Conservation (phyloP, 495 filamentous ascomycete species). For the Talaromyces proteolyticus region DNA sequence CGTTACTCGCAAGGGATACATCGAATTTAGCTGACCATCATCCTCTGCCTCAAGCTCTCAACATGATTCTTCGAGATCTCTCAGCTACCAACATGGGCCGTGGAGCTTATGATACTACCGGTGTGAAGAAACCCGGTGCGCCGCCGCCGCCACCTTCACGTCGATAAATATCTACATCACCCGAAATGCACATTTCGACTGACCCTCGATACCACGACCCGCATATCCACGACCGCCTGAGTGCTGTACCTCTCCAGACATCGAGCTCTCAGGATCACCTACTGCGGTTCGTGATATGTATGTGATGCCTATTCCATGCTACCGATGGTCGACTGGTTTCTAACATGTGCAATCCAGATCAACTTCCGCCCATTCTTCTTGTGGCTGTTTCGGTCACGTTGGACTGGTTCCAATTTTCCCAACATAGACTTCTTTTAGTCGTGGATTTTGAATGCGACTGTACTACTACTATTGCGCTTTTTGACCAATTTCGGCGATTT, state of each 20-base stretch:
- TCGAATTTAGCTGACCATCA: slow-evolving; percentile 17
- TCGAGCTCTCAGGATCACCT: too few species aligned
- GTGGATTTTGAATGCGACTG: slow-evolving; percentile 1
- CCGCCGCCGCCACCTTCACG: slow-evolving; percentile 31
- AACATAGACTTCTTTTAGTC: background rate
- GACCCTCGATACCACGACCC: background rate
- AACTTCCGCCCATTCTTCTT: too few species aligned
- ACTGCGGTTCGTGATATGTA: too few species aligned
- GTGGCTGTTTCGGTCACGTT: too few species aligned
- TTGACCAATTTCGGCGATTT: background rate
- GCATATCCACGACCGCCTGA: background rate
- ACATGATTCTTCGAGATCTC: slow-evolving; percentile 46
- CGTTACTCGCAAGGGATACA: background rate
- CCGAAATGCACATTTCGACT: background rate
- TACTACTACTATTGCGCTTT: background rate
- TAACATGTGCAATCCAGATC: too few species aligned
- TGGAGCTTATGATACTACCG: slow-evolving; percentile 55
- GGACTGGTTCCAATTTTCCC: background rate
- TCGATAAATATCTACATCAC: slow-evolving; percentile 3
- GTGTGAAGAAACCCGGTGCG: slow-evolving; percentile 50
- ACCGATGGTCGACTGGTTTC: too few species aligned
- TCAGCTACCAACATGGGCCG: slow-evolving; percentile 52
- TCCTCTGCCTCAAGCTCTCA: slow-evolving; percentile 3
- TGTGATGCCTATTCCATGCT: too few species aligned
- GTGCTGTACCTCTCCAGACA: background rate